phyloP scores from a whole-genome alignment of 2,329 filamentous ascomycete genomes.

The Sphaerulina populicola region DNA sequence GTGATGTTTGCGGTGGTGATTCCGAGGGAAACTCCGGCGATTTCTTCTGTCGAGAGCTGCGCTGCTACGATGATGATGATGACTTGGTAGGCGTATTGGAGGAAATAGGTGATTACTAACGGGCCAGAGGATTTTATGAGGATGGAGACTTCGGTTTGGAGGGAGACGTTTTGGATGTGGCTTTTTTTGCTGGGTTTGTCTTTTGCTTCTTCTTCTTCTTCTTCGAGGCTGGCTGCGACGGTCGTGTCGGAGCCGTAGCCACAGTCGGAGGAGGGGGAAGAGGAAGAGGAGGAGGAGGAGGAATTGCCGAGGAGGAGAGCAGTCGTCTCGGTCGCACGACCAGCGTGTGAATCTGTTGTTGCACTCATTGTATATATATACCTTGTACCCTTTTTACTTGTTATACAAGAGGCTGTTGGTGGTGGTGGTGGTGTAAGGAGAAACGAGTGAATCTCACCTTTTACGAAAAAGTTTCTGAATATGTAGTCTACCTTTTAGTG shows the following conservation, averaged over 20 bases:
- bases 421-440: too few relatives aligned
- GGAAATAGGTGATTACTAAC: conserved; percentile 46
- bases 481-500: too few relatives aligned
- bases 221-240: not conserved
- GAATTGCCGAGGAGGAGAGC: not conserved
- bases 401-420: too few relatives aligned
- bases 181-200: not conserved
- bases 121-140: conserved; percentile 41
- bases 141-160: conserved; percentile 21
- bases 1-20: conserved; percentile 49
- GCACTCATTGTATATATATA: not conserved
- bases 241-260: not conserved
- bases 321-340: conserved; percentile 1
- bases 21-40: conserved; percentile 47
- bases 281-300: too few relatives aligned
- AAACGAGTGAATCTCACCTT: too few relatives aligned
- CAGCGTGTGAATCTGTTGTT: not conserved
- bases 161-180: conserved; percentile 24
- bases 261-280: too few relatives aligned
- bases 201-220: not conserved
- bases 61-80: conserved; percentile 48
- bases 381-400: too few relatives aligned
- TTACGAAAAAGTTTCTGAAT: too few relatives aligned
- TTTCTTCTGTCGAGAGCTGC: conserved; percentile 45
- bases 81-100: conserved; percentile 48